A percentile compares a stretch with the other conserved stretches of the same genome.
These are phyloP conservation scores for Trichothecium roseum DNA, from an alignment of 2,329 filamentous ascomycete species.

Conservation along the genomic window DNA sequence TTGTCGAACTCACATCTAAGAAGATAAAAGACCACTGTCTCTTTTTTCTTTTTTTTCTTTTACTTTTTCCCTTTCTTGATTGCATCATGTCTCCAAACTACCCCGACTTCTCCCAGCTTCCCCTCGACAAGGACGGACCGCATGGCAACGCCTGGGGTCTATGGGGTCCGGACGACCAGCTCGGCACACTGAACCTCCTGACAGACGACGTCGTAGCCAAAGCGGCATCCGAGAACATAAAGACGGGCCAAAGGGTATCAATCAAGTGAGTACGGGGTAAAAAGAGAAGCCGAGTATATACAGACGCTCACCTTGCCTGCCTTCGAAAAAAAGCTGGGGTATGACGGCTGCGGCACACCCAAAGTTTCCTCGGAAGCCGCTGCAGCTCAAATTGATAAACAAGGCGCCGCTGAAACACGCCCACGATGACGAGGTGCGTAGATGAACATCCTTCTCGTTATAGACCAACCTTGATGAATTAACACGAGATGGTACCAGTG, in stretches of 20 bases:
- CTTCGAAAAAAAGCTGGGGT: too few relatives aligned
- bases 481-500: not conserved
- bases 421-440: constrained; percentile 4
- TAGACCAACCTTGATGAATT: not conserved
- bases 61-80: too few relatives aligned
- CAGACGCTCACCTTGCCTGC: too few relatives aligned
- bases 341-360: constrained; percentile 11
- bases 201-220: constrained; percentile 14
- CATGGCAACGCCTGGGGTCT: constrained; percentile 40
- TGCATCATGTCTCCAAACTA: too few relatives aligned
- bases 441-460: too few relatives aligned
- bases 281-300: too few relatives aligned
- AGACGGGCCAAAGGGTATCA: constrained; percentile 5
- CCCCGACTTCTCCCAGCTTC: constrained; percentile 33
- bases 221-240: constrained; percentile 4
- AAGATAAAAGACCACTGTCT: too few relatives aligned
- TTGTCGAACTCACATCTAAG: too few relatives aligned
- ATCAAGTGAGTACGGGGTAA: constrained; percentile 6
- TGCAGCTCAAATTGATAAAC: constrained; percentile 10
- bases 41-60: too few relatives aligned
- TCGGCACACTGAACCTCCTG: constrained; percentile 39
- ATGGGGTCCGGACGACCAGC: constrained; percentile 33
- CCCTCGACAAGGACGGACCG: constrained; percentile 30
- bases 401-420: constrained; percentile 9
- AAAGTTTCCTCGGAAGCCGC: constrained; percentile 10